Conservation (phyloP, 2,329 filamentous ascomycete genomes). For the Pezicula radicicola region DNA sequence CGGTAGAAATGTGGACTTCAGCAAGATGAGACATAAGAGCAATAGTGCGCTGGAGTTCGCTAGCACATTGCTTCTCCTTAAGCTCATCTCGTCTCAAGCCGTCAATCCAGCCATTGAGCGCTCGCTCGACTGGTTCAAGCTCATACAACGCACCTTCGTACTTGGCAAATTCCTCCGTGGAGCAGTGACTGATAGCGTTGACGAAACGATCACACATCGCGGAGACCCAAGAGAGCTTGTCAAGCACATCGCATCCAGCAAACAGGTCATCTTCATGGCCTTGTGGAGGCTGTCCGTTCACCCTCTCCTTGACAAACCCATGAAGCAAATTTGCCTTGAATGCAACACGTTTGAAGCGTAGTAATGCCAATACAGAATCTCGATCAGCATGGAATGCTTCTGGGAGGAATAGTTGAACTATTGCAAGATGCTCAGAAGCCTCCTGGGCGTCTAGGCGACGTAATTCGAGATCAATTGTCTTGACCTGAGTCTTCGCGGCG, state of each 20-base stretch:
- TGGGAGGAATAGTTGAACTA: slow-evolving; percentile 85
- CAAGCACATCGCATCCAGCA: slow-evolving; percentile 74
- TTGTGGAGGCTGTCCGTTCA: slow-evolving; percentile 64
- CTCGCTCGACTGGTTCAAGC: slow-evolving; percentile 86
- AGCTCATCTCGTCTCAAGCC: slow-evolving; percentile 79
- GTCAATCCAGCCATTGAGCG: slow-evolving; percentile 86
- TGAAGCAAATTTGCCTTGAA: slow-evolving; percentile 85
- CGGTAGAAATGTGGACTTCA: slow-evolving; percentile 72
- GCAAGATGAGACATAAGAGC: slow-evolving; percentile 84
- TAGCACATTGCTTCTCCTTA: slow-evolving; percentile 77
- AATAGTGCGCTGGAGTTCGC: slow-evolving; percentile 79
- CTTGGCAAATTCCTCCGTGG: slow-evolving; percentile 71
- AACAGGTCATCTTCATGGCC: slow-evolving; percentile 77
- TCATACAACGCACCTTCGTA: slow-evolving; percentile 83
- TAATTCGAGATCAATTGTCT: slow-evolving; percentile 89
- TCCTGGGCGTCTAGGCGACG: slow-evolving; percentile 85
- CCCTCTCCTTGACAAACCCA: slow-evolving; percentile 74
- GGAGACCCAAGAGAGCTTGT: slow-evolving; percentile 81
- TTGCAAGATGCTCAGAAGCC: slow-evolving; percentile 81
- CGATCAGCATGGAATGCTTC: slow-evolving; percentile 77
- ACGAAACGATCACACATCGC: slow-evolving; percentile 83
- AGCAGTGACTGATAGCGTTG: slow-evolving; percentile 75
- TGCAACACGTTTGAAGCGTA: slow-evolving; percentile 81
- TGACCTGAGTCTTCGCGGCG: slow-evolving; percentile 86
- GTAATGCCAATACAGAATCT: slow-evolving; percentile 82